Base-by-base conservation (phyloP, 805 yeast genomes). In the Grigorovia transvaalensis region DNA sequence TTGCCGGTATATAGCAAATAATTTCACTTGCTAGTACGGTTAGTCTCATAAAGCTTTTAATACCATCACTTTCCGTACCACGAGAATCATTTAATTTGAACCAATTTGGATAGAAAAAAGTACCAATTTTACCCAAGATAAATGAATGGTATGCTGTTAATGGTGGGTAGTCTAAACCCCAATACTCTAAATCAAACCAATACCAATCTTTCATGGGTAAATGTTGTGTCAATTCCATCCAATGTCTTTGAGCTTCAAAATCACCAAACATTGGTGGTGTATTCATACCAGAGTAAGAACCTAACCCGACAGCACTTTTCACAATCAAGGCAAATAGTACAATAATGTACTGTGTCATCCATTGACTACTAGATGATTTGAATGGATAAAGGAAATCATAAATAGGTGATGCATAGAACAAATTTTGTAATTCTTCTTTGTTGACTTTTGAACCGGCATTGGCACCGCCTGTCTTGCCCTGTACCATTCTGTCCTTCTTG, bases 121-220 rank as follows among this genome's bases (percentile, higher is more conserved):
- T 60, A 0, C 97, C 98, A 17, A 91, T 59, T 50, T 73, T 72
- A 0, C 98, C 99, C 47, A 84, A 65, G 1, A 87, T 38, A 77
- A 83, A 88, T 48, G 95, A 88, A 64, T 93, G 98, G 65, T 78
- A 90, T 0, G 98, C 99, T 0, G 99, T 91, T 55, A 93, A 71
- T 7, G 98, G 98, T 0, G 99, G 99, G 66, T 93, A 93, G 67
- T 93, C 99, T 40, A 93, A 74, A 0, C 98, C 96, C 98, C 99
- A 93, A 71, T 91, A 89, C 58, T 82, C 81, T 46, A 89, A 73
- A 64, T 93, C 96, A 66, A 81, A 88, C 71, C 77, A 86, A 64
- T 93, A 93, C 99, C 99, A 93, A 55, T 84, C 59, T 0, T 71
- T 67, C 0, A 88, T 67, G 0, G 96, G 93, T 48, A 90, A 66